These are phyloP conservation scores for Tylopilus sp. DNA, from an alignment of 768 basidiomycete genomes.

Conservation along the genomic window DNA sequence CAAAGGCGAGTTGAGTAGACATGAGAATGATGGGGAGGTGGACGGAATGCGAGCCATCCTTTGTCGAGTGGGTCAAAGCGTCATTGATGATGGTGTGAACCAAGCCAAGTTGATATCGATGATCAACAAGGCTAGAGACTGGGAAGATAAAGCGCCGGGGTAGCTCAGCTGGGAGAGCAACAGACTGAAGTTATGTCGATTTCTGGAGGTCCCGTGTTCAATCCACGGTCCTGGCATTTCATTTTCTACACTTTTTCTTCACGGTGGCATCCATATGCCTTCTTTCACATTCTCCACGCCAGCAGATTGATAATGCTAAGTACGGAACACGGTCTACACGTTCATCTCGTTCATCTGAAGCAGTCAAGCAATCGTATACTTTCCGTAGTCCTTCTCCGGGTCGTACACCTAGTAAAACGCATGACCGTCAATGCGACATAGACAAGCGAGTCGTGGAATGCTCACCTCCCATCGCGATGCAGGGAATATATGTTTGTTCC, in stretches of 20 bases:
- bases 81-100: not conserved
- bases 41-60: not conserved
- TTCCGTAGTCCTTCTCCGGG: slow-evolving; percentile 90
- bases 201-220: slow-evolving; percentile 49
- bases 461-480: slow-evolving; percentile 94
- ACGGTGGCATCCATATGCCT: no score
- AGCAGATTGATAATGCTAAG: not conserved
- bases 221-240: slow-evolving; percentile 51
- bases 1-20: not conserved
- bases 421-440: not conserved
- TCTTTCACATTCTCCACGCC: not conserved
- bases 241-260: not conserved
- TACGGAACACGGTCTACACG: not conserved
- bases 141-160: slow-evolving; percentile 34
- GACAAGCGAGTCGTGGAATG: not conserved
- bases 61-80: slow-evolving; percentile 5
- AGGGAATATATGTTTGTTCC: slow-evolving; percentile 97
- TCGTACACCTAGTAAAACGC: slow-evolving; percentile 67
- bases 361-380: slow-evolving; percentile 73
- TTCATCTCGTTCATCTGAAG: slow-evolving; percentile 1
- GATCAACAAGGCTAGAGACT: no score
- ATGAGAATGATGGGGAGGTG: not conserved
- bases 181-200: slow-evolving; percentile 49
- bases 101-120: not conserved
- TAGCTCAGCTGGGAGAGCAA: slow-evolving; percentile 77